Evolutionary conservation across 2,329 filamentous ascomycete species (phyloP).

Genomic region (Xylaria sp.): DNA sequence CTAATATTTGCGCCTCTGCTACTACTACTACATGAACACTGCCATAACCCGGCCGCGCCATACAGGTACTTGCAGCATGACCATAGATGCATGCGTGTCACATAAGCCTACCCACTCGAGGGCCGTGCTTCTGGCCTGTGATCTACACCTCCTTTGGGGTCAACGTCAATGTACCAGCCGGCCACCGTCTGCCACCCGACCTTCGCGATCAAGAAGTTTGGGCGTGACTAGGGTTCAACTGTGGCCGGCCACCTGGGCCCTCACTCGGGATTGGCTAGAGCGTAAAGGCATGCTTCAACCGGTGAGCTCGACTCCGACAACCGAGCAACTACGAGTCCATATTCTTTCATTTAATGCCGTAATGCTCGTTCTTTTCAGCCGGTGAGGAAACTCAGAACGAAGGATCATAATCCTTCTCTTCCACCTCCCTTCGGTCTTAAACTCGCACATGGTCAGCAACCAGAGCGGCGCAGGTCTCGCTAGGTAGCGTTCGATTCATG

Average conservation of each 20-base stretch:
- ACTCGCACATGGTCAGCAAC: no score
- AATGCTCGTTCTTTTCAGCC: neutral
- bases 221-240: slow-evolving; percentile 18
- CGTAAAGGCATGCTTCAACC: slow-evolving; percentile 7
- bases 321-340: neutral
- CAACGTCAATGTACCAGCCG: neutral
- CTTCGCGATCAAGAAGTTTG: slow-evolving; percentile 14
- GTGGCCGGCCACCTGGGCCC: slow-evolving; percentile 14
- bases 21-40: neutral
- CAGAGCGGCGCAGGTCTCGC: no score
- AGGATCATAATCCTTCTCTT: no score
- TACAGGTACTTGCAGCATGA: slow-evolving; percentile 5
- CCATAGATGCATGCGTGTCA: slow-evolving; percentile 25
- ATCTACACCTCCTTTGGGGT: slow-evolving; percentile 6
- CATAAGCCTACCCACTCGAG: slow-evolving; percentile 23
- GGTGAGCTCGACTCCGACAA: neutral
- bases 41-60: no score
- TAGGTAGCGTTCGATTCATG: no score
- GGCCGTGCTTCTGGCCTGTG: slow-evolving; percentile 22
- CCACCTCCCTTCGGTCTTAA: no score
- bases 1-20: neutral
- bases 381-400: neutral
- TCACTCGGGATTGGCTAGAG: slow-evolving; percentile 18
- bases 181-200: slow-evolving; percentile 2
- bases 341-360: neutral